These are phyloP conservation scores for Bombardia bombarda DNA, from an alignment of 495 filamentous ascomycete genomes.

Conservation along the genomic window DNA sequence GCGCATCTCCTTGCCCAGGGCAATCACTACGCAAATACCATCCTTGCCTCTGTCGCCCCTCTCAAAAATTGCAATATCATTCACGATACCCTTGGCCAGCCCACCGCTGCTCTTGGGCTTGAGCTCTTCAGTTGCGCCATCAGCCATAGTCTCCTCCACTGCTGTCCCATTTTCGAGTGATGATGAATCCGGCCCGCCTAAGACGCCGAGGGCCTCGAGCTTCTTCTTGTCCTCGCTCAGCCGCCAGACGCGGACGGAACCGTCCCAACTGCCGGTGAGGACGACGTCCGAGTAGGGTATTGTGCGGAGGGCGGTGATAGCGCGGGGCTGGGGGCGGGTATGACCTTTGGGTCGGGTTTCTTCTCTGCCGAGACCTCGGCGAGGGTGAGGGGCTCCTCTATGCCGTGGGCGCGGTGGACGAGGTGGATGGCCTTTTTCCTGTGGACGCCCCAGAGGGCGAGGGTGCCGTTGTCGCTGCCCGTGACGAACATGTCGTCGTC, in stretches of 20 bases:
- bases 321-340: constrained; percentile 63
- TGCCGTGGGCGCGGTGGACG: constrained; percentile 71
- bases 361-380: constrained; percentile 64
- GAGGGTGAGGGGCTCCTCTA: constrained; percentile 56
- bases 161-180: not conserved
- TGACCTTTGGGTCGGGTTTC: constrained; percentile 43
- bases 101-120: not conserved
- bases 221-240: constrained; percentile 75
- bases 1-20: constrained; percentile 76
- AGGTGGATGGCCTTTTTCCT: constrained; percentile 94
- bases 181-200: constrained; percentile 37
- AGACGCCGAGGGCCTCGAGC: constrained; percentile 60
- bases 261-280: constrained; percentile 90
- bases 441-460: constrained; percentile 82
- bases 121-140: too few relatives aligned
- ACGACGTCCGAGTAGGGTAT: constrained; percentile 84
- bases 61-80: constrained; percentile 80
- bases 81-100: constrained; percentile 65
- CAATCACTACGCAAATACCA: constrained; percentile 72
- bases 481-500: constrained; percentile 89
- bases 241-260: constrained; percentile 74
- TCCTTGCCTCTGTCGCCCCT: constrained; percentile 59
- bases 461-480: constrained; percentile 77
- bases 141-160: not conserved
- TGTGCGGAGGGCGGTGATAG: constrained; percentile 81